Conservation (phyloP, 2,329 filamentous ascomycete species). For the Penicillium sp. region DNA sequence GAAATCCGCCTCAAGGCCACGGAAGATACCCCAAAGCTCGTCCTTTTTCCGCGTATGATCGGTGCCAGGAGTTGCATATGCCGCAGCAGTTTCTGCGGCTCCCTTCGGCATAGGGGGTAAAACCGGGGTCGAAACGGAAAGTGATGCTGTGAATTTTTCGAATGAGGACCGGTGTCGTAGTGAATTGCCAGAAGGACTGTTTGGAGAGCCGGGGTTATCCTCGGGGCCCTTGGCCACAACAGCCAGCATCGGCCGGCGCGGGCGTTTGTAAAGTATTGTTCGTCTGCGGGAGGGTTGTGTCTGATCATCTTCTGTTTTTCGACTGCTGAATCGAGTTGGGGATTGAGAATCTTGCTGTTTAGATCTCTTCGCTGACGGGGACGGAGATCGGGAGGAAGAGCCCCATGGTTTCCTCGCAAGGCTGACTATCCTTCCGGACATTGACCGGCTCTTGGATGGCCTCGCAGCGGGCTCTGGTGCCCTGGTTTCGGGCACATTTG, state of each 20-base stretch:
- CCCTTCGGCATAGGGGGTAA: slow-evolving; percentile 49
- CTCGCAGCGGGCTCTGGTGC: slow-evolving; percentile 33
- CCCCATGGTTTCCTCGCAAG: slow-evolving; percentile 53
- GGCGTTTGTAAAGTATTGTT: slow-evolving; percentile 37
- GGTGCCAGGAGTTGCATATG: slow-evolving; percentile 23
- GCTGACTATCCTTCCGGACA: slow-evolving; percentile 51
- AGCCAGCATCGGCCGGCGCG: slow-evolving; percentile 42
- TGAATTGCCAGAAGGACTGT: slow-evolving; percentile 41
- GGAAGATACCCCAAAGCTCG: slow-evolving; percentile 67
- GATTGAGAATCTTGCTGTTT: slow-evolving; percentile 32
- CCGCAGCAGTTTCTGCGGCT: slow-evolving; percentile 41
- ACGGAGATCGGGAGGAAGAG: slow-evolving; percentile 47
- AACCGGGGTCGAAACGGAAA: slow-evolving; percentile 46
- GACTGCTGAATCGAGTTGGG: slow-evolving; percentile 16
- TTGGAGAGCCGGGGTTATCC: slow-evolving; percentile 36
- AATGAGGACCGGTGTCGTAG: slow-evolving; percentile 44
- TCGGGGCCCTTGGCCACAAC: slow-evolving; percentile 38
- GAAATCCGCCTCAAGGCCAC: slow-evolving; percentile 65
- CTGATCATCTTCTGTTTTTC: slow-evolving; percentile 24
- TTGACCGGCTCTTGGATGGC: slow-evolving; percentile 45
- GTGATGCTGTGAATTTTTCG: slow-evolving; percentile 45
- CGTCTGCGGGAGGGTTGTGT: slow-evolving; percentile 28
- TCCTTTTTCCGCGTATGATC: slow-evolving; percentile 60
- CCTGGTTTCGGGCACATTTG: slow-evolving; percentile 28
- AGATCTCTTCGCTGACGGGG: slow-evolving; percentile 39